These are phyloP conservation scores for Malus orientalis DNA, from an alignment of 306 rosid genomes.

Conservation along the genomic window DNA sequence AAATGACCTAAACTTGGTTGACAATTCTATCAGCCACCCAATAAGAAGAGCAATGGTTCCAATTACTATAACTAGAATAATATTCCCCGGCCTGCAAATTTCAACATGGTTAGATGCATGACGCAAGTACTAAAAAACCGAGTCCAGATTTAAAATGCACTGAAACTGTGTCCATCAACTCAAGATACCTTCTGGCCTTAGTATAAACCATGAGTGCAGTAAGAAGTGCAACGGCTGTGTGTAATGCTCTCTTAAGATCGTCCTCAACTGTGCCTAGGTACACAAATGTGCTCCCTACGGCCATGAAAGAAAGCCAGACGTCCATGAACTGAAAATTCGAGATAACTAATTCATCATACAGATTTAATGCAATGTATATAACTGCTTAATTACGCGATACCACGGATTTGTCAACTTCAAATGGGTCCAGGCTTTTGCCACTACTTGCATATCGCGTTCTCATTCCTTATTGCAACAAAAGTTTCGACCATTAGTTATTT, in stretches of 20 bases:
- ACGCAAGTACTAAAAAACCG: not conserved
- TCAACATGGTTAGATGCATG: constrained; percentile 4
- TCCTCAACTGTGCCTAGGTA: constrained; percentile 70
- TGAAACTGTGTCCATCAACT: not conserved
- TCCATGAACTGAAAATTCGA: constrained; percentile 81
- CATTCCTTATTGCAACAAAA: not conserved
- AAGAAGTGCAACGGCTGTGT: constrained; percentile 68
- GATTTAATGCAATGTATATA: not conserved
- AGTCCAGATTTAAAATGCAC: not conserved
- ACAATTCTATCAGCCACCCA: constrained; percentile 49
- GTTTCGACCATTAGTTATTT: not conserved
- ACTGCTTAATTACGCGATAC: not conserved
- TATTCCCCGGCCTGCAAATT: constrained; percentile 43
- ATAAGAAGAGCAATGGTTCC: constrained; percentile 37
- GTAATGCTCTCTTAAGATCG: constrained; percentile 69
- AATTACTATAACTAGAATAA: constrained; percentile 38
- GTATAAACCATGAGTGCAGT: constrained; percentile 89
- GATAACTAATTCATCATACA: not conserved
- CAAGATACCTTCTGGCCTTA: constrained; percentile 70
- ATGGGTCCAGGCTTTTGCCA: not conserved
- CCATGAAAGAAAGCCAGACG: constrained; percentile 99
- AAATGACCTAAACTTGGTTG: constrained; percentile 28
- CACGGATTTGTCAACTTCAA: not conserved
- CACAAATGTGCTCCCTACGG: constrained; percentile 82
- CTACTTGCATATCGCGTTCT: not conserved